Evolutionary conservation across 2,329 filamentous ascomycete genomes (phyloP).

Genomic region (Lasiodiplodia sp.): DNA sequence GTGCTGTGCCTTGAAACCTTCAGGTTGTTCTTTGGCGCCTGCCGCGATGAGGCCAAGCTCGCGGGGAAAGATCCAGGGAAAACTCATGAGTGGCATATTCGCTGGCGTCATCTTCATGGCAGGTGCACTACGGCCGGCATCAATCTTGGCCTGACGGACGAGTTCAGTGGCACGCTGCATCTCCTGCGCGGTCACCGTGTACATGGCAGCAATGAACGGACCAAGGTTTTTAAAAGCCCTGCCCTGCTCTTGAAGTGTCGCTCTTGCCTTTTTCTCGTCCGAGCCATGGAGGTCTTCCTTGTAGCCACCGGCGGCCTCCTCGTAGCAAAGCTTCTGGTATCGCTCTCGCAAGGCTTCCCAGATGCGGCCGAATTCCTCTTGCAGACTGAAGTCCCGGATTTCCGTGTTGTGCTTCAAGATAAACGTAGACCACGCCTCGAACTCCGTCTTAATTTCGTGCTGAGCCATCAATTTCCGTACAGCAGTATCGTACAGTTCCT

Average conservation of each 20-base stretch:
- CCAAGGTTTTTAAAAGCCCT: conserved; percentile 65
- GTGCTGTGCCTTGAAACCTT: background rate
- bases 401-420: conserved; percentile 76
- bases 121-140: conserved; percentile 49
- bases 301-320: conserved; percentile 66
- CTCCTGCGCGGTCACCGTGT: conserved; percentile 79
- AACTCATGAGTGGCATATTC: conserved; percentile 86
- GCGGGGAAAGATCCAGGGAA: conserved; percentile 87
- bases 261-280: background rate
- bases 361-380: conserved; percentile 80
- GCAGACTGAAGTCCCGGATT: conserved; percentile 81
- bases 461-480: conserved; percentile 85
- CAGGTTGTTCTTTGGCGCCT: background rate
- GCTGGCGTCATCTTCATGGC: conserved; percentile 56
- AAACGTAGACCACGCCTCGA: conserved; percentile 90
- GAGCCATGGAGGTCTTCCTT: conserved; percentile 54
- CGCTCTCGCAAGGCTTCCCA: conserved; percentile 70
- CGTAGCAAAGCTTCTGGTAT: conserved; percentile 71
- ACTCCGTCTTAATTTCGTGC: conserved; percentile 83
- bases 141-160: conserved; percentile 49
- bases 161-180: conserved; percentile 66
- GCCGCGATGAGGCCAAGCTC: conserved; percentile 74
- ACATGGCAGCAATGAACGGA: conserved; percentile 85
- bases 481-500: conserved; percentile 77
- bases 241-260: conserved; percentile 53